A percentile compares a stretch with the other conserved stretches of the same genome.
phyloP scores from a whole-genome alignment of 176 grass and related monocot species.

The Tillandsia fasciculata region DNA sequence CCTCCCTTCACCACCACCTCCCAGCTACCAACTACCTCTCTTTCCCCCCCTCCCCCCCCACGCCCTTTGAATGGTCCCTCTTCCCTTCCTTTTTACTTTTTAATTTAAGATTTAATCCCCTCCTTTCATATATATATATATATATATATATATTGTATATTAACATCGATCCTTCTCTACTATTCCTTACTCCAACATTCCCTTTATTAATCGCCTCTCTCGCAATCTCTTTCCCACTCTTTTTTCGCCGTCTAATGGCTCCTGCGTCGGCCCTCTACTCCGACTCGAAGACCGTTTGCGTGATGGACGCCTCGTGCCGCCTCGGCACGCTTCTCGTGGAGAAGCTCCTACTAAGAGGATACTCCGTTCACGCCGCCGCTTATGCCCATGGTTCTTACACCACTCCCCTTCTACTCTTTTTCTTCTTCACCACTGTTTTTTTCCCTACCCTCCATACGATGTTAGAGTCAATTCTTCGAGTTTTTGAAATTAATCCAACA shows the following conservation, averaged over 20 bases:
- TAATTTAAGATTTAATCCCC: constrained; percentile 7
- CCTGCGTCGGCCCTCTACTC: constrained; percentile 7
- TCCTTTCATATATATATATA: not conserved
- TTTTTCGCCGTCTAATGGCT: not conserved
- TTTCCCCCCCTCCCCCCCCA: not conserved
- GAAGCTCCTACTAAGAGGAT: constrained; percentile 68
- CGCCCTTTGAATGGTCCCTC: constrained; percentile 41
- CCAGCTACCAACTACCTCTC: constrained; percentile 7
- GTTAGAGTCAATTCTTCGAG: too few relatives aligned
- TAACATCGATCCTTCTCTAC: constrained; percentile 5
- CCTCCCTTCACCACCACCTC: constrained; percentile 6
- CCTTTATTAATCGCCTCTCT: not conserved
- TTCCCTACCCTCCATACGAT: too few relatives aligned
- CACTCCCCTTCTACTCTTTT: not conserved
- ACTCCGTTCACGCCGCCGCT: constrained; percentile 78
- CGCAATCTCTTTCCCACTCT: not conserved
- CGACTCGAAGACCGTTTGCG: constrained; percentile 49
- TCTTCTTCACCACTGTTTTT: not conserved
- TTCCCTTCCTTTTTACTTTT: constrained; percentile 1
- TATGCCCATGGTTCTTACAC: constrained; percentile 22
- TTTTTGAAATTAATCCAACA: too few relatives aligned
- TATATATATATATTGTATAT: too few relatives aligned
- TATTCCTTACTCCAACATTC: constrained; percentile 1
- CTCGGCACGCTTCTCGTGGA: constrained; percentile 52
- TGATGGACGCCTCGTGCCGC: constrained; percentile 67